A percentile compares a stretch with the other conserved stretches of the same genome.
phyloP scores from a whole-genome alignment of 1,139 yeast genomes.

The Candida sanyaensis region DNA sequence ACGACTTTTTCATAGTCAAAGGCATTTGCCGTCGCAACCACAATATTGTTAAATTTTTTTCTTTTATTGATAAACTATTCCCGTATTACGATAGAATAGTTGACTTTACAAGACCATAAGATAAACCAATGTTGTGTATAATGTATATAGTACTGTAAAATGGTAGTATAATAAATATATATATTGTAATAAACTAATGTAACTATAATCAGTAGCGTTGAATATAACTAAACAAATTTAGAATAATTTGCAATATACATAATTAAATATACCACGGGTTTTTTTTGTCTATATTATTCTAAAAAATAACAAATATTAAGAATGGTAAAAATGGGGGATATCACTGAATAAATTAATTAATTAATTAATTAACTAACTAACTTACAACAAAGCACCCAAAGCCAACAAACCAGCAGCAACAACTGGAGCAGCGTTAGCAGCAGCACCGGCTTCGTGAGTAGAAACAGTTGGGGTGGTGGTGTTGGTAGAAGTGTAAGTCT shows the following conservation, averaged over 20 bases:
- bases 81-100: too few relatives aligned
- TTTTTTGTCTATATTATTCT: background rate
- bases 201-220: constrained; percentile 1
- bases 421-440: constrained; percentile 18
- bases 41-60: too few relatives aligned
- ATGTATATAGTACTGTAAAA: too few relatives aligned
- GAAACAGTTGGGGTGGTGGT: constrained; percentile 24
- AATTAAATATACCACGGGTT: background rate
- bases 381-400: constrained; percentile 15
- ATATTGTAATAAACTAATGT: background rate
- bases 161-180: background rate
- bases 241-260: background rate
- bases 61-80: too few relatives aligned
- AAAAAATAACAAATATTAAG: constrained; percentile 4
- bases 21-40: too few relatives aligned
- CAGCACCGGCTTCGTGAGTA: constrained; percentile 17
- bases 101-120: background rate
- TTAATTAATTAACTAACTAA: too few relatives aligned
- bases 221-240: background rate
- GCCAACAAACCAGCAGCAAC: constrained; percentile 24
- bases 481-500: constrained; percentile 21
- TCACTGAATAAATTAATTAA: background rate
- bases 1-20: too few relatives aligned
- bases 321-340: constrained; percentile 9
- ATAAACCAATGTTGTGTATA: background rate